Evolutionary conservation across 805 yeast genomes (phyloP).

Genomic region (Lipomyces mesembrius): DNA sequence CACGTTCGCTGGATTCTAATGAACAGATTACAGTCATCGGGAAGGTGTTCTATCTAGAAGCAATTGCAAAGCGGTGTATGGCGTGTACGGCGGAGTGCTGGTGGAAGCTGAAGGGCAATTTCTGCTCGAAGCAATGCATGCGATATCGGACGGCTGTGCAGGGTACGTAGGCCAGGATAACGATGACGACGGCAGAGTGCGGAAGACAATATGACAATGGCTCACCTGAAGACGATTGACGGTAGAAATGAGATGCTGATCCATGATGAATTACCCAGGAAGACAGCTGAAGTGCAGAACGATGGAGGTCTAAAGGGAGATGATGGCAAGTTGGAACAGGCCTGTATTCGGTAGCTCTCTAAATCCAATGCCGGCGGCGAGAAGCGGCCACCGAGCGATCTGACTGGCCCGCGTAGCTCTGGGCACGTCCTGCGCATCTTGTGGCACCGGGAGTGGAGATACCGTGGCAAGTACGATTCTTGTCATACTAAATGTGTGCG

Average conservation of each 20-base stretch:
- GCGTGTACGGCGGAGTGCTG: not conserved
- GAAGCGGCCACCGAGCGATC: not conserved
- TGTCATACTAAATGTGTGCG: not conserved
- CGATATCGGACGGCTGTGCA: not conserved
- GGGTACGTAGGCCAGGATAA: not conserved
- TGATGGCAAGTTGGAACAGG: not conserved
- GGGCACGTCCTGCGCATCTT: not conserved
- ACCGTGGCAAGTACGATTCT: not conserved
- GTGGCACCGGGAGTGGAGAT: not conserved
- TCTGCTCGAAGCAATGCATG: not conserved
- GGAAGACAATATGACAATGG: not conserved
- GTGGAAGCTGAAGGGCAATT: not conserved
- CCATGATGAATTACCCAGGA: conserved; percentile 30
- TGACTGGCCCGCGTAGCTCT: not conserved
- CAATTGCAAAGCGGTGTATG: not conserved
- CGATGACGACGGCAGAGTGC: not conserved
- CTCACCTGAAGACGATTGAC: conserved; percentile 41
- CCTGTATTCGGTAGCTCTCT: not conserved
- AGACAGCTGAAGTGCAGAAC: not conserved
- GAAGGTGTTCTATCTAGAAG: not conserved
- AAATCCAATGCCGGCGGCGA: not conserved
- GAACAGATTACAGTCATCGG: not conserved
- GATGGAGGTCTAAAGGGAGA: not conserved
- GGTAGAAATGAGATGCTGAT: conserved; percentile 41
- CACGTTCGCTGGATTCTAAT: not conserved